phyloP scores from a whole-genome alignment of 2,329 filamentous ascomycete species.

The Metarhizium album region DNA sequence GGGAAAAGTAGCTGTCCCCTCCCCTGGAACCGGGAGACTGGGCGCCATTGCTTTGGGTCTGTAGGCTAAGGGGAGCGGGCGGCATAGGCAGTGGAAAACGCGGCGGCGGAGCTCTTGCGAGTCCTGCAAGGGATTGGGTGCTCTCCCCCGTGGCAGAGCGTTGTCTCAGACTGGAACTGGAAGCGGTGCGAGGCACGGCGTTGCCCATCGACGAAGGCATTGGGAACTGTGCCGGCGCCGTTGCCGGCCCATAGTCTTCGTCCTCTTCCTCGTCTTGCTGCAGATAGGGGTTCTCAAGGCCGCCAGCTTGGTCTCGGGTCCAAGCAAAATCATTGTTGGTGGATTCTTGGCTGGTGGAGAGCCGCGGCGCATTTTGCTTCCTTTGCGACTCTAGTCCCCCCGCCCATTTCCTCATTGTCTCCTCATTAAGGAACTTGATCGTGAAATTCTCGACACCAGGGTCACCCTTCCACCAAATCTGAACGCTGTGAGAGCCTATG shows the following conservation, averaged over 20 bases:
- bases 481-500: slow-evolving; percentile 80
- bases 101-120: slow-evolving; percentile 52
- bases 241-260: slow-evolving; percentile 34
- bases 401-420: slow-evolving; percentile 88
- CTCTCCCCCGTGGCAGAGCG: slow-evolving; percentile 69
- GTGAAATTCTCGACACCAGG: slow-evolving; percentile 93
- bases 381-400: slow-evolving; percentile 68
- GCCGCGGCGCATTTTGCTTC: slow-evolving; percentile 44
- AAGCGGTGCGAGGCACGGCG: slow-evolving; percentile 35
- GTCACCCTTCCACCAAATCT: slow-evolving; percentile 98
- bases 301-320: slow-evolving; percentile 55
- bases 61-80: slow-evolving; percentile 54
- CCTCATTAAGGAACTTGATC: slow-evolving; percentile 86
- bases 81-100: slow-evolving; percentile 58
- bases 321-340: slow-evolving; percentile 67
- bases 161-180: slow-evolving; percentile 63
- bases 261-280: slow-evolving; percentile 53
- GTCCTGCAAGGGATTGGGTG: slow-evolving; percentile 43
- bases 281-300: slow-evolving; percentile 73
- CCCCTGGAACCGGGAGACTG: slow-evolving; percentile 51
- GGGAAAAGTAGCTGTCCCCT: slow-evolving; percentile 90
- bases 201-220: slow-evolving; percentile 15
- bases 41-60: slow-evolving; percentile 39
- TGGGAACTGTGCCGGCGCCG: slow-evolving; percentile 25
- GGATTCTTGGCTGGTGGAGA: slow-evolving; percentile 35